Conservation (phyloP, 768 basidiomycete genomes). For the Tremella yokohamensis region DNA sequence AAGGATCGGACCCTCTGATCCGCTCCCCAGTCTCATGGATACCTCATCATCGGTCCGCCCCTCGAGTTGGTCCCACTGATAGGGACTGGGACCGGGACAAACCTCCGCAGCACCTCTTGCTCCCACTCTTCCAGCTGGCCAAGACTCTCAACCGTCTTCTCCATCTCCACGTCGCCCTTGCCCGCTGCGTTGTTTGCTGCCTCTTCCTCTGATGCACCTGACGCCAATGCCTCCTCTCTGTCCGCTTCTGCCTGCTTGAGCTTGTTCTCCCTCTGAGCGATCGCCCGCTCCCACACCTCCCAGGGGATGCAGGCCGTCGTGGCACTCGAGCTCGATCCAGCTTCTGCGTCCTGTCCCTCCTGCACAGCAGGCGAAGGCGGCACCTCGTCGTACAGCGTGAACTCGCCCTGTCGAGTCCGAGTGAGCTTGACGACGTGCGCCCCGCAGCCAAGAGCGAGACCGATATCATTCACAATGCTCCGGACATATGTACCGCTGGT, state of each 20-base stretch:
- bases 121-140: constrained; percentile 62
- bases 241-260: constrained; percentile 24
- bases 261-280: constrained; percentile 62
- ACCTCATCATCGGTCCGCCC: constrained; percentile 1
- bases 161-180: constrained; percentile 57
- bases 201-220: constrained; percentile 52
- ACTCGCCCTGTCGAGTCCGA: constrained; percentile 83
- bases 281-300: constrained; percentile 45
- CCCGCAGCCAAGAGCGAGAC: constrained; percentile 73
- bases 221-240: constrained; percentile 37
- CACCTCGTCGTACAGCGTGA: constrained; percentile 49
- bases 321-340: constrained; percentile 31
- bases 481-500: constrained; percentile 97
- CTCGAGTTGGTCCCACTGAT: constrained; percentile 10
- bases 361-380: constrained; percentile 12
- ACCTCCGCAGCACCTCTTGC: constrained; percentile 63
- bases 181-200: constrained; percentile 15
- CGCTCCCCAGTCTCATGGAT: constrained; percentile 3
- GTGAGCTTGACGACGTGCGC: constrained; percentile 90
- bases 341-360: constrained; percentile 11
- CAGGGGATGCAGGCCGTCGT: constrained; percentile 57
- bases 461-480: constrained; percentile 90
- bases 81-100: constrained; percentile 40
- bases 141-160: constrained; percentile 55
- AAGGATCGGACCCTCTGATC: background rate